Conservation (phyloP, 495 filamentous ascomycete genomes). For the Trichoderma parareesei region DNA sequence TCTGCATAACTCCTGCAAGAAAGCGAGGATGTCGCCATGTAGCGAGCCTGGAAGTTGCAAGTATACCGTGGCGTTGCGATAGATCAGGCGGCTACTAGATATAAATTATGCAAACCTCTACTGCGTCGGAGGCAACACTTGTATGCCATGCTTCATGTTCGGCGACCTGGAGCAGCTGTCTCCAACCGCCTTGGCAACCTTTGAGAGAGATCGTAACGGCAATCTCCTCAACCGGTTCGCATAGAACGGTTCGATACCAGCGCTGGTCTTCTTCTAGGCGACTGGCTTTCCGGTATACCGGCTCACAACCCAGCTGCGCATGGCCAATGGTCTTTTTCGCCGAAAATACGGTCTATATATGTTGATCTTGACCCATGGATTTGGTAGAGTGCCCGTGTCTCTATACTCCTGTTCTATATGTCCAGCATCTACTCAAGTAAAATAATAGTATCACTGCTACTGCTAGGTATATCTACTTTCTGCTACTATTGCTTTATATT, state of each 20-base stretch:
- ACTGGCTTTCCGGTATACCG: slow-evolving; percentile 15
- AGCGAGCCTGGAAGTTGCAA: background rate
- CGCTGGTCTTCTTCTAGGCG: slow-evolving; percentile 8
- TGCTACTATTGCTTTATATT: no score
- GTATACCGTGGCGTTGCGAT: slow-evolving; percentile 18
- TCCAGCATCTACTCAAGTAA: no score
- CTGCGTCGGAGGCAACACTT: slow-evolving; percentile 16
- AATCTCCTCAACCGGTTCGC: slow-evolving; percentile 10
- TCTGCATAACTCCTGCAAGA: slow-evolving; percentile 13
- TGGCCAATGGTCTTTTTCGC: slow-evolving; percentile 16
- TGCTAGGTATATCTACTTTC: no score
- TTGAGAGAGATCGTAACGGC: slow-evolving; percentile 5
- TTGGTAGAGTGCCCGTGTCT: no score
- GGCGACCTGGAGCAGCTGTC: slow-evolving; percentile 14
- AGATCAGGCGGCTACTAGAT: slow-evolving; percentile 15
- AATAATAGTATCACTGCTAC: no score
- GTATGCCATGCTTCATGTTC: slow-evolving; percentile 11
- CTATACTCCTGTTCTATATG: no score
- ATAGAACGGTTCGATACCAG: slow-evolving; percentile 3
- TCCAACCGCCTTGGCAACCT: slow-evolving; percentile 7
- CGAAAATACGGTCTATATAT: no score
- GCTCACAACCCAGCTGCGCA: slow-evolving; percentile 13
- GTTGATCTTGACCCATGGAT: no score
- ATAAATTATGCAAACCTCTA: slow-evolving; percentile 14
- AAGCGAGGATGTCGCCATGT: background rate